Conservation (phyloP, 1,284 basidiomycete species). For the Golubevia pallescens region DNA sequence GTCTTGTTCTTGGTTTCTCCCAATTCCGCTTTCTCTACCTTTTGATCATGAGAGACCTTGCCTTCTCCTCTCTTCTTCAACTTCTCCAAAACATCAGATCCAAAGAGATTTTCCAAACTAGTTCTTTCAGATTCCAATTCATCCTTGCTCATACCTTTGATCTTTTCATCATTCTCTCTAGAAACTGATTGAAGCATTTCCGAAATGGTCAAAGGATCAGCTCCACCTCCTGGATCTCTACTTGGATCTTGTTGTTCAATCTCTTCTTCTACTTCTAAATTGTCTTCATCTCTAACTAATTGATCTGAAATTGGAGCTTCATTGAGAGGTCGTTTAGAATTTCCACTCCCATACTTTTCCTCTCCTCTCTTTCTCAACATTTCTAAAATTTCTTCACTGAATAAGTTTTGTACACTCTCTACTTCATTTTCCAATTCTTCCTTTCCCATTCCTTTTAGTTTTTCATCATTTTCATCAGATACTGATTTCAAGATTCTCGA, state of each 20-base stretch:
- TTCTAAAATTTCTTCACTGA: neutral
- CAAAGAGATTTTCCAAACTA: constrained; percentile 42
- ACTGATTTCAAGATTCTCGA: neutral
- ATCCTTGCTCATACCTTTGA: constrained; percentile 40
- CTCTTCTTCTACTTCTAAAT: neutral
- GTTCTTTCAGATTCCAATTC: constrained; percentile 39
- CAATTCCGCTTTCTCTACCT: neutral
- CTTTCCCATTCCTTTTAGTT: neutral
- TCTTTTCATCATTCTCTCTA: constrained; percentile 38
- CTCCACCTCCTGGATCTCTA: constrained; percentile 48
- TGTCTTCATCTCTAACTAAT: neutral
- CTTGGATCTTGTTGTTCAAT: constrained; percentile 23
- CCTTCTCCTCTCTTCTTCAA: constrained; percentile 22
- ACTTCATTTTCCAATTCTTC: neutral
- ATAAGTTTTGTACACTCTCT: neutral
- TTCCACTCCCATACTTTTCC: neutral
- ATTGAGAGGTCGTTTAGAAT: neutral
- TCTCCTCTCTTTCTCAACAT: neutral
- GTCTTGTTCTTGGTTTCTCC: neutral
- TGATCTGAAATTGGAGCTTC: neutral
- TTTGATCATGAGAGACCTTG: neutral
- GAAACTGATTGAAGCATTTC: constrained; percentile 31
- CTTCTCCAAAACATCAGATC: constrained; percentile 39
- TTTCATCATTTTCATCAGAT: neutral
- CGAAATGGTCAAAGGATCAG: constrained; percentile 34